Evolutionary conservation across 1,139 yeast species (phyloP).

Genomic region (Sugiyamaella grinbergsii): DNA sequence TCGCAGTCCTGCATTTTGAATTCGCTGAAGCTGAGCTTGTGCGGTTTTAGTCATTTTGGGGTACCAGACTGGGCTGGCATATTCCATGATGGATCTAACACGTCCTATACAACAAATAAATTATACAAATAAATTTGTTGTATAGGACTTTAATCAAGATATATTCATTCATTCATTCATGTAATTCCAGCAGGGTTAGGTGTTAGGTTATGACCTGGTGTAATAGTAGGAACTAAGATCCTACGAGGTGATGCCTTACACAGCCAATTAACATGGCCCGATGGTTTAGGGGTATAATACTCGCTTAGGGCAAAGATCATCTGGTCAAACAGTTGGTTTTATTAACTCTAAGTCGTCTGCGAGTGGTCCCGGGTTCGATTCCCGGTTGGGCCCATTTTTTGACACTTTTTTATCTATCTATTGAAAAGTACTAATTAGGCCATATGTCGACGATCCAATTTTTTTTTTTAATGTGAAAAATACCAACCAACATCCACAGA

Average conservation of each 20-base stretch:
- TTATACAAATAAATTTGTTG: too few relatives aligned
- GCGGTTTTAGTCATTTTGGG: background rate
- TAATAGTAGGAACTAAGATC: too few relatives aligned
- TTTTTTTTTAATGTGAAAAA: background rate
- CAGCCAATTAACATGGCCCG: constrained; percentile 30
- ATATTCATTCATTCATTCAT: too few relatives aligned
- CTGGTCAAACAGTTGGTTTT: background rate
- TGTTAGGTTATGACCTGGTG: too few relatives aligned
- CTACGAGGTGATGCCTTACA: too few relatives aligned
- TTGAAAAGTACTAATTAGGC: background rate
- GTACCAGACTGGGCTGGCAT: background rate
- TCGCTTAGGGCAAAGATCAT: constrained; percentile 41
- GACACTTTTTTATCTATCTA: background rate
- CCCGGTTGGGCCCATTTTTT: constrained; percentile 39
- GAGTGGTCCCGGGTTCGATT: constrained; percentile 43
- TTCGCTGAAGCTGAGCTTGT: background rate
- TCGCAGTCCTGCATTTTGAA: background rate
- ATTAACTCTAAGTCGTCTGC: constrained; percentile 35
- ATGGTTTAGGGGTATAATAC: constrained; percentile 50
- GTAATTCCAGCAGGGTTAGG: background rate
- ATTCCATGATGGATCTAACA: background rate
- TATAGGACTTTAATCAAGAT: too few relatives aligned
- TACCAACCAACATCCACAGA: too few relatives aligned
- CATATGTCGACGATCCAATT: background rate
- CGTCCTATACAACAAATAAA: too few relatives aligned